Evolutionary conservation across 2,329 filamentous ascomycete genomes (phyloP), one percentile per base, ranked within the genome.

Genomic region (Talaromyces sp.): DNA sequence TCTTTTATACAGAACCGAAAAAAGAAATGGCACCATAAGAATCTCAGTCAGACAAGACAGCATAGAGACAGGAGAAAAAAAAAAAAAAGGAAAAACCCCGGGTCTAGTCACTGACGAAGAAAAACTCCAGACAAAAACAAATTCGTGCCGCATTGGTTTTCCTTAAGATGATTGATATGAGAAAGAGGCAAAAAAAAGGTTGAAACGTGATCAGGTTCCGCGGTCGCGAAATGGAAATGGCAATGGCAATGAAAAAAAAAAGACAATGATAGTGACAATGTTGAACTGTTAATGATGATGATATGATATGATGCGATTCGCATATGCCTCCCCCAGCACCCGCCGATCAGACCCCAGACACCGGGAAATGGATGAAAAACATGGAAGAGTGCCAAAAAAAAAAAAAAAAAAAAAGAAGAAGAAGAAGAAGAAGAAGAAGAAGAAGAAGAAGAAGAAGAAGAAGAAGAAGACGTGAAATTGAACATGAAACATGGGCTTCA

Each of bases 1-100:
- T 55, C 49, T 62, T 60, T 63, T 62, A 49, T 63, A 63, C 61
- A 63, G 50, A 60, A 60, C 57, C 59, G 52, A 60, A 63, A 61
- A 55, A 57, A 47, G n/a, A 44, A 47, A 56, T 55, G 49, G 51
- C 58, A 60, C 47, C 47, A 46, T 48, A 58, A 57, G 30, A 55
- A 56, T 51, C 45, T 19, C 19, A 16, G 20, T 22, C 20, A 36
- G 32, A 32, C n/a, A 20, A n/a, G n/a, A n/a, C n/a, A 17, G 20
- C 6, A 35, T 4, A 35, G 11, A 35, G 37, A 22, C 17, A 22
- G 27, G 24, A 39, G 29, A 33, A 11, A 43, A 54, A 29, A 52
- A 46, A 42, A 44, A 24, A 35, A 20, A 48, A 37, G 20, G 51
- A 44, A 32, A 33, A 35, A 52, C 37, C 33, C 39, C 41, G 40